Evolutionary conservation across 2,329 filamentous ascomycete species (phyloP).

Genomic region (Phaeosphaeriaceae sp.): DNA sequence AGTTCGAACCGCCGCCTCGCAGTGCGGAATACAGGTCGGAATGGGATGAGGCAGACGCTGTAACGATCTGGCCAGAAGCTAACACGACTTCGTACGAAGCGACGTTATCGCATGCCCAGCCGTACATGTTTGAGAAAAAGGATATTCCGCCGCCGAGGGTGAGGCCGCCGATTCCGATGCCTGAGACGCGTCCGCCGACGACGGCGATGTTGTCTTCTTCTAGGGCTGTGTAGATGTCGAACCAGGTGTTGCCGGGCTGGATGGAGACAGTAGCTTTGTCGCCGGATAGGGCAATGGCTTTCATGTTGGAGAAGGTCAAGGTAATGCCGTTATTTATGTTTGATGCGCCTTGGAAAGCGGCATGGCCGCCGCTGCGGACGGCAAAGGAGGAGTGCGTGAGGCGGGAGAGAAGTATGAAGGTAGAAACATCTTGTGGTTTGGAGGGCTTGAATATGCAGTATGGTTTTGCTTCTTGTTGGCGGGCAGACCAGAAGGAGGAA

Average conservation of each 20-base stretch:
- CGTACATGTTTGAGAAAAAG: constrained; percentile 19
- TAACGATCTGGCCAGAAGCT: constrained; percentile 12
- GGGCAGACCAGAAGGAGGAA: constrained; percentile 31
- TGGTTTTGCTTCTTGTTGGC: constrained; percentile 26
- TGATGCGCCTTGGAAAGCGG: constrained; percentile 22
- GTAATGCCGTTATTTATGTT: constrained; percentile 34
- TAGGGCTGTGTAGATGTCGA: constrained; percentile 35
- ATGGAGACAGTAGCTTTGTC: constrained; percentile 27
- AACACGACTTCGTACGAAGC: constrained; percentile 32
- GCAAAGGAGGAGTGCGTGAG: constrained; percentile 42
- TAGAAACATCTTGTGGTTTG: constrained; percentile 24
- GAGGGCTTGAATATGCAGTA: constrained; percentile 37
- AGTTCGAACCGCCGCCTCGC: constrained; percentile 38
- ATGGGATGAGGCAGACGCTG: constrained; percentile 26
- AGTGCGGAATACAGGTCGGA: constrained; percentile 40
- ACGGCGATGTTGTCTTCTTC: constrained; percentile 27
- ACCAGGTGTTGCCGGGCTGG: constrained; percentile 38
- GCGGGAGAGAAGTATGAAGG: constrained; percentile 18
- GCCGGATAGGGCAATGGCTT: constrained; percentile 16
- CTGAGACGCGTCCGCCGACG: constrained; percentile 30
- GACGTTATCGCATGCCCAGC: constrained; percentile 37
- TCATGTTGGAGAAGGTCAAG: constrained; percentile 25
- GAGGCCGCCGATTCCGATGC: constrained; percentile 16
- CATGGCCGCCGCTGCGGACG: constrained; percentile 40
- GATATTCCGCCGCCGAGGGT: constrained; percentile 22